phyloP scores from a whole-genome alignment of 768 basidiomycete species.

The Leccinum olivaceopallidum region DNA sequence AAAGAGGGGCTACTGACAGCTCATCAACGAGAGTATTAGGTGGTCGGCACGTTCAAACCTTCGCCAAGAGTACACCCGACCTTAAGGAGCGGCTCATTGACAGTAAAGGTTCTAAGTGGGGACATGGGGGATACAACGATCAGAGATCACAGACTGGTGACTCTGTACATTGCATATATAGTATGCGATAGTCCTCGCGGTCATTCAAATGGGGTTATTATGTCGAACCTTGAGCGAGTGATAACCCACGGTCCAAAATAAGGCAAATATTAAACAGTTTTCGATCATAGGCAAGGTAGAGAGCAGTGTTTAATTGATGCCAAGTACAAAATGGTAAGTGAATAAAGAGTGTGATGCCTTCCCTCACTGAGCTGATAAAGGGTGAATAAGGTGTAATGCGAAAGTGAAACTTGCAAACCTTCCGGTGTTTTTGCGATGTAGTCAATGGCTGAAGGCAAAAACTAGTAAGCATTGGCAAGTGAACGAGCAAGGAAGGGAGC shows the following conservation, averaged over 20 bases:
- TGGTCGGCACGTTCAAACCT: constrained; percentile 39
- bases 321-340: constrained; percentile 20
- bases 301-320: constrained; percentile 19
- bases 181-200: constrained; percentile 3
- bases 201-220: constrained; percentile 12
- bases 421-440: constrained; percentile 93
- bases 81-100: constrained; percentile 46
- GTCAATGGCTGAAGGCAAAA: constrained; percentile 70
- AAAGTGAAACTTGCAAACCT: constrained; percentile 47
- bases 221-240: constrained; percentile 6
- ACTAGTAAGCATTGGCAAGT: constrained; percentile 2
- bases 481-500: constrained; percentile 20
- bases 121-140: constrained; percentile 11
- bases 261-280: background rate
- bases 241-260: constrained; percentile 7
- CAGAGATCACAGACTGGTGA: background rate
- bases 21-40: background rate
- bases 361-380: constrained; percentile 47
- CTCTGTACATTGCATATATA: constrained; percentile 7
- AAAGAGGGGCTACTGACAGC: constrained; percentile 52
- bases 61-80: constrained; percentile 61
- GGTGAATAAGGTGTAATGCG: constrained; percentile 12
- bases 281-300: background rate
- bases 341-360: constrained; percentile 9
- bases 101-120: constrained; percentile 18